Evolutionary conservation across 169 alveolate species (phyloP).

Genomic region (Plasmodium chabaudi): DNA sequence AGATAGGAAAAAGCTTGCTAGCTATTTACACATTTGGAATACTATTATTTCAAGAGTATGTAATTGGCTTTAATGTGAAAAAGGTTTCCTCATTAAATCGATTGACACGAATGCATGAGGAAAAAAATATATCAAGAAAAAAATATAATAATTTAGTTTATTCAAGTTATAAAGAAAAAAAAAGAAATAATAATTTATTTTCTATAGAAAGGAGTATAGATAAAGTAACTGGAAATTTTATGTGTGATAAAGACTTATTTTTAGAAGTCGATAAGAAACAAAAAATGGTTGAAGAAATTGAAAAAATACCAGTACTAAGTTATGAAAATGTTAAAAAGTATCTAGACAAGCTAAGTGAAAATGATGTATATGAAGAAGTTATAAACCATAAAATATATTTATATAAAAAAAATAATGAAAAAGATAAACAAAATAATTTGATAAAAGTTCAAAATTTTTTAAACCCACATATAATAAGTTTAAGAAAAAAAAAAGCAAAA

Average conservation of each 20-base stretch:
- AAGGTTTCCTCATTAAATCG: no score
- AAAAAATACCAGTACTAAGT: conserved; percentile 27
- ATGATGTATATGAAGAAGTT: conserved; percentile 75
- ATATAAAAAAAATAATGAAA: conserved; percentile 64
- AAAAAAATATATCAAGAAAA: conserved; percentile 2
- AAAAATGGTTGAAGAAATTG: conserved; percentile 65
- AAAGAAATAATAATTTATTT: conserved; percentile 3
- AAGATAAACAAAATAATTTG: conserved; percentile 36
- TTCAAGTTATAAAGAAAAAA: background rate
- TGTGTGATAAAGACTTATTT: conserved; percentile 58
- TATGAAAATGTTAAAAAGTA: conserved; percentile 45
- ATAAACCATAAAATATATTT: conserved; percentile 65
- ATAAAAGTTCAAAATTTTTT: conserved; percentile 54
- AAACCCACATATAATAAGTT: conserved; percentile 54
- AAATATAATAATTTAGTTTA: background rate
- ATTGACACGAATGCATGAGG: no score
- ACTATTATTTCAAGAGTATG: no score
- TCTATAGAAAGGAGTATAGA: conserved; percentile 58
- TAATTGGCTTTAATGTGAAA: no score
- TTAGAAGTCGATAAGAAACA: conserved; percentile 65
- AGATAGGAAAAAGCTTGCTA: no score
- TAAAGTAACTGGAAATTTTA: conserved; percentile 67
- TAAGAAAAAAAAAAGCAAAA: conserved; percentile 73
- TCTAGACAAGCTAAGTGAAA: conserved; percentile 43
- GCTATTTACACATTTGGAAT: no score